Evolutionary conservation across 2,329 filamentous ascomycete genomes (phyloP).

Genomic region (Aspergillus nomiae): DNA sequence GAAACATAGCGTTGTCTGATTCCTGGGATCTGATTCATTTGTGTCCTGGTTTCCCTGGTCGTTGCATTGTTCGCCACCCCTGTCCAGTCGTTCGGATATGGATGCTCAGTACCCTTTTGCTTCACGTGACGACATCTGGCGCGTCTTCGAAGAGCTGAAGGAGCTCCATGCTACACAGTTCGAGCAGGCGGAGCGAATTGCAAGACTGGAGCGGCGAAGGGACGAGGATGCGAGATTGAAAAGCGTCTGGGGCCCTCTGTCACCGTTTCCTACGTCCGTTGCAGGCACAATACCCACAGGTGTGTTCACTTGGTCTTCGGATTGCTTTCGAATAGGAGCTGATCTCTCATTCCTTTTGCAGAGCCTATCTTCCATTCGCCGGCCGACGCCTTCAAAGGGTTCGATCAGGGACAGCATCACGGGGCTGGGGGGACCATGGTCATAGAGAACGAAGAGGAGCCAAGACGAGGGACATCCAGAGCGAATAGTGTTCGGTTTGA

Average conservation of each 20-base stretch:
- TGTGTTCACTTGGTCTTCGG: constrained; percentile 46
- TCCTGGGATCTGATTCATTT: background rate
- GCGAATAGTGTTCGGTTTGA: constrained; percentile 98
- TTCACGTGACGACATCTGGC: constrained; percentile 66
- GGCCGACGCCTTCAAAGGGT: constrained; percentile 84
- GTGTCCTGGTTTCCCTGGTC: background rate
- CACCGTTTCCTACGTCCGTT: constrained; percentile 84
- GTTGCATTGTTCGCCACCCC: constrained; percentile 1
- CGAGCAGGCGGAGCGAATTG: constrained; percentile 63
- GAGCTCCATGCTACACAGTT: constrained; percentile 62
- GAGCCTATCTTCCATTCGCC: constrained; percentile 77
- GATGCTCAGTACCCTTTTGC: constrained; percentile 66
- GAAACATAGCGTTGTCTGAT: background rate
- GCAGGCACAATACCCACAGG: constrained; percentile 85
- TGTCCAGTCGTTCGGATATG: constrained; percentile 44
- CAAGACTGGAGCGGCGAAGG: constrained; percentile 62
- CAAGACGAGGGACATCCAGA: constrained; percentile 82
- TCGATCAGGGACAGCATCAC: constrained; percentile 80
- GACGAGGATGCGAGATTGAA: constrained; percentile 69
- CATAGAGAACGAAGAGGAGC: constrained; percentile 81
- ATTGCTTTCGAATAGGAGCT: constrained; percentile 2
- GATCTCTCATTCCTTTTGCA: constrained; percentile 38
- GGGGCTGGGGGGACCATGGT: constrained; percentile 79
- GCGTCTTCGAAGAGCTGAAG: constrained; percentile 63
- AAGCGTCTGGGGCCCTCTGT: constrained; percentile 82